Base-by-base conservation (phyloP, 805 yeast genomes). In the Yamadazyma tumulicola region DNA sequence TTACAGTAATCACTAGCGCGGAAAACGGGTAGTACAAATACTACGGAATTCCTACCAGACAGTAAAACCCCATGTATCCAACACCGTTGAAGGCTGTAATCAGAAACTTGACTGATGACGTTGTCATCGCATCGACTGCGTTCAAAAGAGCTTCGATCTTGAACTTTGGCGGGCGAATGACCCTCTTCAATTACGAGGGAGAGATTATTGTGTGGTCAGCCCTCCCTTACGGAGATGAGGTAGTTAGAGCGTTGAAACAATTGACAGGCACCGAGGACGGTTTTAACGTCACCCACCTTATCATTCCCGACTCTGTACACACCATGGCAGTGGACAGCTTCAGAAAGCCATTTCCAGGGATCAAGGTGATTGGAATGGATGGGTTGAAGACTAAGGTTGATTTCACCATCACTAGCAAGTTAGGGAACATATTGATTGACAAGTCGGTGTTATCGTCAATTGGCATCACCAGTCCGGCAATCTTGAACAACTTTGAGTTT, bases 261-360 rank as follows among this genome's bases (percentile, higher is more conserved):
- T 46, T 58, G 8, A 51, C 61, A 1, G 62, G 61, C 4, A 58
- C 57, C 13, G 52, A 56, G 3, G 54, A 62, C 1, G 55, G 56
- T 30, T 50, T 46, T 41, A 64, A 67, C 19, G 64, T 78, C 26
- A 52, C 70, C 2, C 72, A 76, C 42, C 59, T 78, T 23, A 64
- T 82, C 26, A 65, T 81, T 30, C 86, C 87, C 2, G 85, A 81
- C 48, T 48, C 43, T 20, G 83, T 77, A 43, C 88, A 81, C 49
- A 77, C 83, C 1, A 57, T 81, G 75, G 84, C 81, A 3, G 74
- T 79, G 9, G 49, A 55, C 17, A 69, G 72, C 10, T 73, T 79
- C 57, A 71, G 74, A 49, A 59, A 64, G 13, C 54, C 57, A 35
- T 69, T 60, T 50, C 84, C 85, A 3, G 48, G 61, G 2, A 54